These are phyloP conservation scores for Fusarium phyllophilum DNA, from an alignment of 2,329 filamentous ascomycete genomes.

Conservation along the genomic window DNA sequence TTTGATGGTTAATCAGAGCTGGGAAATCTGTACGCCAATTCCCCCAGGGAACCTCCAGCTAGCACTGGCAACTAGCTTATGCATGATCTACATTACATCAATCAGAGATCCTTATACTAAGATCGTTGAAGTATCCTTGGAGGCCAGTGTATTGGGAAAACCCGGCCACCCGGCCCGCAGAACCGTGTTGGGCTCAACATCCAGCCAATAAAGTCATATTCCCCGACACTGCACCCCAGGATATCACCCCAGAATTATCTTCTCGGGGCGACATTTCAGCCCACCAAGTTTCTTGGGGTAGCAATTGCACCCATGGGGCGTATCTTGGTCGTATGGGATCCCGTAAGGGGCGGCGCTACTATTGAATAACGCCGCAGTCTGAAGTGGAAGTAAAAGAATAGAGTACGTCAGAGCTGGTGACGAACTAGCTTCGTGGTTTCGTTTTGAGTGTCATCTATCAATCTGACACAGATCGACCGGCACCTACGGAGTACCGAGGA, in stretches of 20 bases:
- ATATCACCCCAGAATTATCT: constrained; percentile 19
- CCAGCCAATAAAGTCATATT: constrained; percentile 29
- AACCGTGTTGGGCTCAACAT: constrained; percentile 21
- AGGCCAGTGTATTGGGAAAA: constrained; percentile 10
- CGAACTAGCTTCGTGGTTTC: neutral
- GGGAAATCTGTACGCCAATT: constrained; percentile 22
- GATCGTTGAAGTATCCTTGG: constrained; percentile 1
- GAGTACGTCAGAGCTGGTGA: neutral
- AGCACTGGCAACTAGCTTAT: constrained; percentile 5
- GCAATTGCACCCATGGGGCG: neutral
- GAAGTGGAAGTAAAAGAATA: neutral
- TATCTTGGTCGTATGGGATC: neutral
- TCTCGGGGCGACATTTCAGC: constrained; percentile 12
- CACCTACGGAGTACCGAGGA: constrained; percentile 58
- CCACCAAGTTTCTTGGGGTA: constrained; percentile 3
- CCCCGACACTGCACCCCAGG: constrained; percentile 21
- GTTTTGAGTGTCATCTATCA: neutral
- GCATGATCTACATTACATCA: constrained; percentile 15
- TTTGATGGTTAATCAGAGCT: constrained; percentile 18
- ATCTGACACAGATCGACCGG: neutral
- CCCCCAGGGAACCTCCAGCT: neutral
- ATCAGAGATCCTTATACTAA: constrained; percentile 3
- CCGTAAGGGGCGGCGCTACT: neutral
- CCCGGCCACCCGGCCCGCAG: constrained; percentile 35
- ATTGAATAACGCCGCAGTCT: neutral